A percentile compares a stretch with the other conserved stretches of the same genome.
These are phyloP conservation scores for Taphrina communis DNA, from an alignment of 1,139 yeast species.

Conservation along the genomic window DNA sequence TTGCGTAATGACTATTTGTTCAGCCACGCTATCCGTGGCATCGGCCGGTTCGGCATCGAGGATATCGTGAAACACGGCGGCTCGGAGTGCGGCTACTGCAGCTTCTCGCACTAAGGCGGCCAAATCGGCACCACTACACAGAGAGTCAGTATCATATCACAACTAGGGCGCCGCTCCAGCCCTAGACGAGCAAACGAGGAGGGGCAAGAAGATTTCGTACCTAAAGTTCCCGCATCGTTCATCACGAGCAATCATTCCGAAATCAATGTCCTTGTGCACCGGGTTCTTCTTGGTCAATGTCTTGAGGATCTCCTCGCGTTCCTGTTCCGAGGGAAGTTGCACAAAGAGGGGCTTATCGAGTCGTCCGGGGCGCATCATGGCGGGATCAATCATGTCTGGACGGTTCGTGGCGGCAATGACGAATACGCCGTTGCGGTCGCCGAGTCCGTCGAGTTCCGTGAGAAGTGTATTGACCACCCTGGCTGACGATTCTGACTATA, in stretches of 20 bases:
- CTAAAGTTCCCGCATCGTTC: constrained; percentile 77
- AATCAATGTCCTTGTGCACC: constrained; percentile 65
- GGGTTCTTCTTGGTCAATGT: constrained; percentile 87
- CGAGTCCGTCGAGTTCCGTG: constrained; percentile 92
- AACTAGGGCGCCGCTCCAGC: no score
- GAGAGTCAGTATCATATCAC: not conserved
- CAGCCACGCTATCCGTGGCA: constrained; percentile 31
- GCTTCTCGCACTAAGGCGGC: constrained; percentile 93
- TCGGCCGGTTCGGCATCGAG: constrained; percentile 52
- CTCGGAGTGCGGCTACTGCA: constrained; percentile 81
- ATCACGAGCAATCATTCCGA: constrained; percentile 69
- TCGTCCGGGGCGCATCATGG: constrained; percentile 97
- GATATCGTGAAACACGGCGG: constrained; percentile 62
- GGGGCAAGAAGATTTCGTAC: not conserved
- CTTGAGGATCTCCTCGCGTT: constrained; percentile 77
- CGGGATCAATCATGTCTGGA: constrained; percentile 98
- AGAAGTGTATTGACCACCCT: constrained; percentile 92
- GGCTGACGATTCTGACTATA: constrained; percentile 79
- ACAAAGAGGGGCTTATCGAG: constrained; percentile 90
- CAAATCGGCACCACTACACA: constrained; percentile 76
- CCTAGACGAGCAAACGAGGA: no score
- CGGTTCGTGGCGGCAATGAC: constrained; percentile 97
- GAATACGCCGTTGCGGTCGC: constrained; percentile 88
- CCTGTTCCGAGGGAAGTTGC: constrained; percentile 79
- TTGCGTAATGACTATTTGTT: constrained; percentile 60